phyloP scores from a whole-genome alignment of 1,139 yeast species.

The Neolecta irregularis region DNA sequence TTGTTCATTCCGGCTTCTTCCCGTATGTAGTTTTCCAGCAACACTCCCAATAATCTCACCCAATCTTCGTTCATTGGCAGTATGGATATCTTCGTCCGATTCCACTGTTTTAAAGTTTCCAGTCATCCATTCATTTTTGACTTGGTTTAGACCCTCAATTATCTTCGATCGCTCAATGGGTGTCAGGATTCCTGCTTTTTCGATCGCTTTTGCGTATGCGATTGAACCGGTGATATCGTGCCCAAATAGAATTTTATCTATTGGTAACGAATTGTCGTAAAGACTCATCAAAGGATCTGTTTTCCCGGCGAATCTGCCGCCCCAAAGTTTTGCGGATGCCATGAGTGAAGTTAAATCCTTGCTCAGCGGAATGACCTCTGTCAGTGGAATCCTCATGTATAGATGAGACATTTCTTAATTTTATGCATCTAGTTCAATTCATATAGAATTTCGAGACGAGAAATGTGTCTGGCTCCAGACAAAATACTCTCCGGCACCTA shows the following conservation, averaged over 20 bases:
- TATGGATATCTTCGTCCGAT: constrained; percentile 95
- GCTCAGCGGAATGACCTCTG: no score
- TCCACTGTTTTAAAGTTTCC: constrained; percentile 64
- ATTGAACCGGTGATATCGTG: constrained; percentile 91
- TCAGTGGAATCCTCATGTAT: no score
- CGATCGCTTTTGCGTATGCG: constrained; percentile 77
- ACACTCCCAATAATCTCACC: constrained; percentile 93
- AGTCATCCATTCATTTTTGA: constrained; percentile 68
- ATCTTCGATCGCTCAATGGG: constrained; percentile 58
- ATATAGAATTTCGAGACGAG: no score
- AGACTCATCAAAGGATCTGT: constrained; percentile 95
- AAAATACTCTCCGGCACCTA: no score
- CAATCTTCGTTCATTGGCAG: constrained; percentile 93
- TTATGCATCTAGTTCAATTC: no score
- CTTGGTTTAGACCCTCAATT: constrained; percentile 60
- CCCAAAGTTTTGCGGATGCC: constrained; percentile 98
- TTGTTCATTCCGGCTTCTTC: constrained; percentile 95
- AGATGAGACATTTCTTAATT: no score
- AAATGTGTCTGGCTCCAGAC: no score
- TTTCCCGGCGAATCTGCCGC: constrained; percentile 88
- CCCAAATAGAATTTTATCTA: constrained; percentile 83
- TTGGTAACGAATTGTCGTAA: constrained; percentile 91
- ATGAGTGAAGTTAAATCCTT: no score
- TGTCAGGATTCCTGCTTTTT: constrained; percentile 59
- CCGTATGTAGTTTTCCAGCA: constrained; percentile 96